A percentile compares a stretch with the other conserved stretches of the same genome.
Evolutionary conservation across 1,284 basidiomycete species (phyloP).

Genomic region (Hemileia vastatrix): DNA sequence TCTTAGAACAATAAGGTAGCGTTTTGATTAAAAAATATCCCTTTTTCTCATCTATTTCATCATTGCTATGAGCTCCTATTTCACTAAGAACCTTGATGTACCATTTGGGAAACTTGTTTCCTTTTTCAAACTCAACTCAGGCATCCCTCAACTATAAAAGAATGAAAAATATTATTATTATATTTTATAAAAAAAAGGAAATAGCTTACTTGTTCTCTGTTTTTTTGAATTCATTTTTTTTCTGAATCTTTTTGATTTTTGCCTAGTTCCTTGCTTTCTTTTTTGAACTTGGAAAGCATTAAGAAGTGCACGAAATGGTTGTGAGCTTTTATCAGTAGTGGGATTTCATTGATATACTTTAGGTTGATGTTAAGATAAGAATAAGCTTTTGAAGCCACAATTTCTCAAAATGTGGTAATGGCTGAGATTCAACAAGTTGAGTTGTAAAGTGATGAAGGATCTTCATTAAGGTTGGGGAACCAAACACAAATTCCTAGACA

Average conservation of each 20-base stretch:
- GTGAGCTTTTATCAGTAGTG: conserved; percentile 1
- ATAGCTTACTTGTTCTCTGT: no score
- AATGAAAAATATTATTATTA: no score
- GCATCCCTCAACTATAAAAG: conserved; percentile 1
- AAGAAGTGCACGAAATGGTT: conserved; percentile 12
- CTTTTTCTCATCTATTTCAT: background rate
- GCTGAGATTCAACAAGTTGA: conserved; percentile 1
- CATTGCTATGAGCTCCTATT: background rate
- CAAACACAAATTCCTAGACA: background rate
- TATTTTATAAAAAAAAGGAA: no score
- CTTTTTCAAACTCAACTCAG: background rate
- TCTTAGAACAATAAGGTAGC: background rate
- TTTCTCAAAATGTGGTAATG: conserved; percentile 1
- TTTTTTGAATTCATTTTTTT: no score
- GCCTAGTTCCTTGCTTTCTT: no score
- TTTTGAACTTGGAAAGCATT: no score
- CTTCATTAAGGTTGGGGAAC: conserved; percentile 8
- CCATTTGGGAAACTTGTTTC: background rate
- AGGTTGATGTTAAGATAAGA: conserved; percentile 5
- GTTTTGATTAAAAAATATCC: background rate
- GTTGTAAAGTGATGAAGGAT: conserved; percentile 2
- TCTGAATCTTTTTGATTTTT: no score
- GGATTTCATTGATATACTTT: background rate
- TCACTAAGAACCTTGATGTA: background rate
- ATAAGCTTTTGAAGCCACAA: background rate